phyloP scores from a whole-genome alignment of 176 grass and related monocot species.

The Carex scoparia region DNA sequence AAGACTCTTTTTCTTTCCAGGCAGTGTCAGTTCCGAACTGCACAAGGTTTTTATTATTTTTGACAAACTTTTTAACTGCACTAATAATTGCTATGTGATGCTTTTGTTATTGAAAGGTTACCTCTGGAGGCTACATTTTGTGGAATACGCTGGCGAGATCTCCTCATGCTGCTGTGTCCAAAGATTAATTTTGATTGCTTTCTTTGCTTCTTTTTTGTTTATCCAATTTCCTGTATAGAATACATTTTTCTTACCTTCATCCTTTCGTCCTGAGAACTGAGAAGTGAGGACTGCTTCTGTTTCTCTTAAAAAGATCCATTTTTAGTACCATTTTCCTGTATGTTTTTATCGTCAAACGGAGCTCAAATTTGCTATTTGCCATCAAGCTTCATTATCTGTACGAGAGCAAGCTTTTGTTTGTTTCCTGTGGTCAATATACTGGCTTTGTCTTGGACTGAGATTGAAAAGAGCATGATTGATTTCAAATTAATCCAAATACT shows the following conservation, averaged over 20 bases:
- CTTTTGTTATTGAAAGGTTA: slow-evolving; percentile 12
- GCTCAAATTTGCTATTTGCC: neutral
- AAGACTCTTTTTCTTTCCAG: neutral
- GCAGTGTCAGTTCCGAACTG: neutral
- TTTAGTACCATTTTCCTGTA: too few species aligned
- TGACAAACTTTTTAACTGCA: neutral
- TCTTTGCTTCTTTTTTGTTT: neutral
- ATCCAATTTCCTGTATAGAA: neutral
- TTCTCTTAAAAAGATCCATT: neutral
- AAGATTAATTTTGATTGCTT: neutral
- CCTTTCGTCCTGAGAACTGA: neutral
- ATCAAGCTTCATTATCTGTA: neutral
- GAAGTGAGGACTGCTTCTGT: neutral
- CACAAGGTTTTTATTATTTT: neutral
- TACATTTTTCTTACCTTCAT: neutral
- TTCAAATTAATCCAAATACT: neutral
- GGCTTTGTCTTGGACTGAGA: neutral
- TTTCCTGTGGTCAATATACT: neutral
- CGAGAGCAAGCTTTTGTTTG: neutral
- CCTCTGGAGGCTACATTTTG: slow-evolving; percentile 28
- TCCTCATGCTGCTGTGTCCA: slow-evolving; percentile 21
- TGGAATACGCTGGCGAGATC: slow-evolving; percentile 31
- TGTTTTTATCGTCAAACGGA: neutral
- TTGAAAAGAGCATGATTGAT: neutral
- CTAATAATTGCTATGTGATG: slow-evolving; percentile 2